phyloP scores from a whole-genome alignment of 2,329 filamentous ascomycete genomes.

The Clonostachys byssicola region DNA sequence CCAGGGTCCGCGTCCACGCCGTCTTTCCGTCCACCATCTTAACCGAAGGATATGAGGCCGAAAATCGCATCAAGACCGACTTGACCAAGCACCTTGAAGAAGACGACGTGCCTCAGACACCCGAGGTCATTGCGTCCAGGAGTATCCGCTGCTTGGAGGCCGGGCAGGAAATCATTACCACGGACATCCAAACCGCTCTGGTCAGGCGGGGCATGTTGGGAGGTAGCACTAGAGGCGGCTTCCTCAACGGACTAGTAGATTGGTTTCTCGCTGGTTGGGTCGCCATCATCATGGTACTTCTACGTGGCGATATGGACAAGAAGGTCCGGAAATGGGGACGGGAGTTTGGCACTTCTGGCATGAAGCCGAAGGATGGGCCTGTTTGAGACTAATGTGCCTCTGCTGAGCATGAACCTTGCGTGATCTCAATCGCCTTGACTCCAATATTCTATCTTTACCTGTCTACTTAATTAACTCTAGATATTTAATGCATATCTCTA shows the following conservation, averaged over 20 bases:
- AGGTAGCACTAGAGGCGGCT: constrained; percentile 1
- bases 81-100: constrained; percentile 72
- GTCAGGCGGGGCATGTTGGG: neutral
- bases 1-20: constrained; percentile 67
- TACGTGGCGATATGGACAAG: neutral
- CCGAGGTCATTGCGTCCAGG: constrained; percentile 25
- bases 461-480: too few relatives aligned
- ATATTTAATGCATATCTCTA: too few relatives aligned
- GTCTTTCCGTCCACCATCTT: constrained; percentile 74
- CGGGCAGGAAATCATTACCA: constrained; percentile 2
- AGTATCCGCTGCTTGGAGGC: constrained; percentile 2
- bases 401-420: too few relatives aligned
- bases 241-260: neutral
- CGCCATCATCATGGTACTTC: neutral
- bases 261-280: neutral
- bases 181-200: neutral
- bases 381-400: neutral
- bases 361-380: neutral
- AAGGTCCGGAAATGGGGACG: neutral
- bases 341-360: neutral
- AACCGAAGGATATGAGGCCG: constrained; percentile 65
- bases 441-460: too few relatives aligned
- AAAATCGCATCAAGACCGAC: constrained; percentile 69
- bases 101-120: constrained; percentile 65
- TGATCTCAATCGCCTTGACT: too few relatives aligned